Base-by-base conservation (phyloP, 495 filamentous ascomycete genomes). In the Sporormia fimetaria region DNA sequence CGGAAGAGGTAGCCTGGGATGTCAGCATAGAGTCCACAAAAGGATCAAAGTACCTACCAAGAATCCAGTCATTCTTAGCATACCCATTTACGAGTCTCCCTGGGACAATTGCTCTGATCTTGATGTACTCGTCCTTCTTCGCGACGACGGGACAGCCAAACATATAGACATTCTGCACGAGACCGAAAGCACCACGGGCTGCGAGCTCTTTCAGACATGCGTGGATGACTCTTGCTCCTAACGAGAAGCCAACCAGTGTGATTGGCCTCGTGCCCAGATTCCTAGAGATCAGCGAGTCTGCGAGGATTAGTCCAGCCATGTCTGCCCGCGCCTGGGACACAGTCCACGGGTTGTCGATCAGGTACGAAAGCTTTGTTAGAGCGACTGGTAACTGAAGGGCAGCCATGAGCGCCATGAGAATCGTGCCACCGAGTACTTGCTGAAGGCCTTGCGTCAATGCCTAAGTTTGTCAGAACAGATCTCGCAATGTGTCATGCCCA, bases 301-400 rank as follows among this genome's bases (percentile, higher is more conserved):
- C 90, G 17, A 99, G 73, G 51, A 99, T 90, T n/a, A 94, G 67
- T 4, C 90, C 90, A 18, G 88, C 84, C 35, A 79, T 68, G 47
- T 80, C 82, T 25, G 90, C 92, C 41, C 90, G 80, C 44, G 85
- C 84, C 17, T 94, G 71, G 2, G 92, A 96, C 12, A 94, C 87
- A 11, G 77, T 84, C 90, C 90, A 99, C 0, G 90, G 90, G 49
- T 99, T 99, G 60, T 99, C 90, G 53, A 99, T 94, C 6, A 99
- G 68, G 55, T 99, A 99, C 3, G 90, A 73, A 6, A 99, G 77
- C 55, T 99, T 99, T 2, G 87, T 86, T 16, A 99, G 68, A 2
- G 95, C 79, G 21, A 99, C 75, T 2, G 90, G 90, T 5, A 96
- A 64, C 59, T 92, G 86, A n/a, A 99, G 63, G 20, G 86, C 85